Percentiles rank a stretch among this genome's conserved stretches.
phyloP scores from a whole-genome alignment of 768 basidiomycete genomes.

The Serendipita sp. region DNA sequence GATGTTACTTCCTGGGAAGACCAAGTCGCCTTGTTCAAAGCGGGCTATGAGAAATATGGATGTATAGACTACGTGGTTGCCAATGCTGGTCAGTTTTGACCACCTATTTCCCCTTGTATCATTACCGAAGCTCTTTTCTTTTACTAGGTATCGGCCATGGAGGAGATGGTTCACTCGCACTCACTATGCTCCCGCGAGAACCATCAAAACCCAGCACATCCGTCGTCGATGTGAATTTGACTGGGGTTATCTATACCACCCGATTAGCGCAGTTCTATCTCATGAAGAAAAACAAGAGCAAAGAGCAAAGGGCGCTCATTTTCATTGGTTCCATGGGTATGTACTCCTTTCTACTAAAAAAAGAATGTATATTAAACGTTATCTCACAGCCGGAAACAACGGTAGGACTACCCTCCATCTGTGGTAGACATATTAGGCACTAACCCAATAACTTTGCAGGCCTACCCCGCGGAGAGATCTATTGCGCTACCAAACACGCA shows the following conservation, averaged over 20 bases:
- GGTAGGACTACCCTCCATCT: conserved; percentile 18
- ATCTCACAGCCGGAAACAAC: background rate
- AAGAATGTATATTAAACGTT: background rate
- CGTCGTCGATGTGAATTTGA: conserved; percentile 37
- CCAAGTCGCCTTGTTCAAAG: conserved; percentile 35
- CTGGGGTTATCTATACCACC: conserved; percentile 31
- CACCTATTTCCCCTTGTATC: too few species aligned
- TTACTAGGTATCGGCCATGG: background rate
- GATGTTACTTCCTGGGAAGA: conserved; percentile 41
- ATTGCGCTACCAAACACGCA: conserved; percentile 39
- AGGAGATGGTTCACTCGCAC: background rate
- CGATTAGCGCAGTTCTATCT: conserved; percentile 40
- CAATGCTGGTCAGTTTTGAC: conserved; percentile 1
- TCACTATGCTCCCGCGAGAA: conserved; percentile 15
- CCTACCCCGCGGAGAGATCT: conserved; percentile 29
- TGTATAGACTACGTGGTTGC: conserved; percentile 39
- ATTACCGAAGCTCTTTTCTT: background rate
- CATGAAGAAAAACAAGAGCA: conserved; percentile 18
- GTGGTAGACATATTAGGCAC: background rate
- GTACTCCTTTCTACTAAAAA: background rate
- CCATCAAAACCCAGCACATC: conserved; percentile 28
- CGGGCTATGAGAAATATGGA: conserved; percentile 30
- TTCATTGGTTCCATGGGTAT: conserved; percentile 41
- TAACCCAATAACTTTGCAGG: conserved; percentile 29
- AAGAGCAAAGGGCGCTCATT: conserved; percentile 33